A percentile compares a stretch with the other conserved stretches of the same genome.
Conservation (phyloP, 73 alveolate species). For the Blepharisma stoltei region DNA sequence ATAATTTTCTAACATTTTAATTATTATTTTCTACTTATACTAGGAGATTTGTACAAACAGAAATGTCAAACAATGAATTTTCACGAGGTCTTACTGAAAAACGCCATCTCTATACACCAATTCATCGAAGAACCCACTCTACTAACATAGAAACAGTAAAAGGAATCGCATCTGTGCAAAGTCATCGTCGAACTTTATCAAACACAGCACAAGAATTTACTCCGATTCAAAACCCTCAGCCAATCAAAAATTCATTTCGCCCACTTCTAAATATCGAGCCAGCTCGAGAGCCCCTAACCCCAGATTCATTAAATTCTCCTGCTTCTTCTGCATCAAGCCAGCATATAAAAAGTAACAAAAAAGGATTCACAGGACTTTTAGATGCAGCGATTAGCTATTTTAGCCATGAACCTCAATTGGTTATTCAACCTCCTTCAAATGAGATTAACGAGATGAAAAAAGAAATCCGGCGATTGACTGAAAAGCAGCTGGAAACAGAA, state of each 20-base stretch:
- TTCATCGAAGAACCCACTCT: background rate
- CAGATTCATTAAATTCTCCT: background rate
- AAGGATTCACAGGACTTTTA: background rate
- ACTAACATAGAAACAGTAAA: background rate
- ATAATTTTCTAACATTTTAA: too few relatives aligned
- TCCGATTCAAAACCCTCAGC: background rate
- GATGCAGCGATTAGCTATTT: slow-evolving; percentile 2
- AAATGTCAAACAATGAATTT: too few relatives aligned
- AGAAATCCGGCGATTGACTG: background rate
- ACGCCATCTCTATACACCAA: too few relatives aligned
- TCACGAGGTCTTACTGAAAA: too few relatives aligned
- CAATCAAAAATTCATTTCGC: background rate
- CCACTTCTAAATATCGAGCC: background rate
- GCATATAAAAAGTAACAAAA: background rate
- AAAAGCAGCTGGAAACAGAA: background rate
- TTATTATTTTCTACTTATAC: too few relatives aligned
- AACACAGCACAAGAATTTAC: background rate
- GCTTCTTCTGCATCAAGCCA: background rate
- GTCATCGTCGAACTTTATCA: slow-evolving; percentile 7
- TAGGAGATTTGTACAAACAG: too few relatives aligned
- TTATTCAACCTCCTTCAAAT: background rate
- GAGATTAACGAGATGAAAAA: background rate
- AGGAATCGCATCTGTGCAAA: background rate
- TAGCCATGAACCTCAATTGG: background rate
- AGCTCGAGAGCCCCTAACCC: background rate